Conservation (phyloP, 1,139 yeast species). For the Suhomyces kunorum region DNA sequence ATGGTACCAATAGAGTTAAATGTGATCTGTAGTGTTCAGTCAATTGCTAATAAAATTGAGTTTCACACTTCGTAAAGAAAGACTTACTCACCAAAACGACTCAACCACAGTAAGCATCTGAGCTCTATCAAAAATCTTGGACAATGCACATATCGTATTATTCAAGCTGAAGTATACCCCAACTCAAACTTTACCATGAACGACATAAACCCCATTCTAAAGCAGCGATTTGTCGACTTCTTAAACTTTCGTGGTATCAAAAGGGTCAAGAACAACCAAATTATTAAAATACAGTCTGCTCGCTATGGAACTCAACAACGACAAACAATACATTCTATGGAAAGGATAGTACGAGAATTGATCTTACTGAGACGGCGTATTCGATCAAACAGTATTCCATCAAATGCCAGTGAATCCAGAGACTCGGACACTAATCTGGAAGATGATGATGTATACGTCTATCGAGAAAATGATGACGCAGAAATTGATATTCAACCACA, state of each 20-base stretch:
- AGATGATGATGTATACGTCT: background rate
- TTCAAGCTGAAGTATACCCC: too few relatives aligned
- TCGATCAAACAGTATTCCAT: too few relatives aligned
- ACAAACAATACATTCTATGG: background rate
- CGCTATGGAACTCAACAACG: background rate
- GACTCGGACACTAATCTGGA: background rate
- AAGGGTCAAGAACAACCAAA: constrained; percentile 1
- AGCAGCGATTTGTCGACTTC: background rate
- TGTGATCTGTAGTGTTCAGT: too few relatives aligned
- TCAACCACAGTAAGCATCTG: too few relatives aligned
- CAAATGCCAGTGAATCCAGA: too few relatives aligned
- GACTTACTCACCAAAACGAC: too few relatives aligned
- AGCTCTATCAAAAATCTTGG: too few relatives aligned
- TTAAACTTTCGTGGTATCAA: constrained; percentile 3
- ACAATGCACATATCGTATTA: too few relatives aligned
- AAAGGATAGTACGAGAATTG: background rate
- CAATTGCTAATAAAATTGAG: too few relatives aligned
- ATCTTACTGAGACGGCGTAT: background rate
- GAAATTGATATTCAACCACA: background rate
- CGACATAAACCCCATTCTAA: background rate
- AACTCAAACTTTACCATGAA: too few relatives aligned
- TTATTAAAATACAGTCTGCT: background rate
- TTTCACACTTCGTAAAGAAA: background rate
- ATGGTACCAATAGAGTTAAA: too few relatives aligned
- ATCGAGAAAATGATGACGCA: background rate